Evolutionary conservation across 495 filamentous ascomycete species (phyloP).

Genomic region (Podospora pseudoanserina): DNA sequence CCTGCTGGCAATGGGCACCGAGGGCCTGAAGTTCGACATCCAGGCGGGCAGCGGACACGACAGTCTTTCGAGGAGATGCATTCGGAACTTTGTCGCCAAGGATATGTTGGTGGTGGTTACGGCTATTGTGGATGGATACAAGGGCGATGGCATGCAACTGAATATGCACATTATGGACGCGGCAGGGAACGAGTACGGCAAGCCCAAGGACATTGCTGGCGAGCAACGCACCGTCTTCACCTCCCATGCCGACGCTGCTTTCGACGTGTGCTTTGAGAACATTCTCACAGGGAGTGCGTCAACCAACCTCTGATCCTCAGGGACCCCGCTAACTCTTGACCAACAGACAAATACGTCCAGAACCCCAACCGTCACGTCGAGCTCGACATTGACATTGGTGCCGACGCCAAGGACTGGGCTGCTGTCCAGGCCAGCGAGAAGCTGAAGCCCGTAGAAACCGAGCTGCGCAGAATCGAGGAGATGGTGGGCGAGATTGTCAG

Average conservation of each 20-base stretch:
- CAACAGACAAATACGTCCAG: slow-evolving; percentile 38
- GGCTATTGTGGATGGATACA: slow-evolving; percentile 74
- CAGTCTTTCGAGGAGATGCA: slow-evolving; percentile 69
- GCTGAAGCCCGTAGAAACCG: slow-evolving; percentile 94
- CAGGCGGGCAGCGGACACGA: slow-evolving; percentile 60
- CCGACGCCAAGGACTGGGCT: slow-evolving; percentile 97
- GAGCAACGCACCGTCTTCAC: slow-evolving; percentile 94
- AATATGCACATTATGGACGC: slow-evolving; percentile 98
- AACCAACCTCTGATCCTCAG: slow-evolving; percentile 4
- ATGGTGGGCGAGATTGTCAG: slow-evolving; percentile 73
- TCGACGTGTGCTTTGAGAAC: slow-evolving; percentile 98
- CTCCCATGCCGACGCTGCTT: slow-evolving; percentile 86
- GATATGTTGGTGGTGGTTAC: slow-evolving; percentile 99
- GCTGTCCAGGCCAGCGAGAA: slow-evolving; percentile 96
- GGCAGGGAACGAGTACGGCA: slow-evolving; percentile 90
- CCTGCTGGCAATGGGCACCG: slow-evolving; percentile 57
- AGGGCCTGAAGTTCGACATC: slow-evolving; percentile 92
- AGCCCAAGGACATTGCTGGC: slow-evolving; percentile 83
- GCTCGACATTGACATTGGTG: slow-evolving; percentile 97
- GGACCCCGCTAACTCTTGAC: slow-evolving; percentile 17
- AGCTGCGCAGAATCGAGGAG: slow-evolving; percentile 89
- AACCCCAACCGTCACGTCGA: slow-evolving; percentile 77
- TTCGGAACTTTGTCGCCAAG: slow-evolving; percentile 91
- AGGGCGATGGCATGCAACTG: slow-evolving; percentile 87
- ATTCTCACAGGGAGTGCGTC: slow-evolving; percentile 63